phyloP scores from a whole-genome alignment of 2,329 filamentous ascomycete species.

The Pleomassaria siparia region DNA sequence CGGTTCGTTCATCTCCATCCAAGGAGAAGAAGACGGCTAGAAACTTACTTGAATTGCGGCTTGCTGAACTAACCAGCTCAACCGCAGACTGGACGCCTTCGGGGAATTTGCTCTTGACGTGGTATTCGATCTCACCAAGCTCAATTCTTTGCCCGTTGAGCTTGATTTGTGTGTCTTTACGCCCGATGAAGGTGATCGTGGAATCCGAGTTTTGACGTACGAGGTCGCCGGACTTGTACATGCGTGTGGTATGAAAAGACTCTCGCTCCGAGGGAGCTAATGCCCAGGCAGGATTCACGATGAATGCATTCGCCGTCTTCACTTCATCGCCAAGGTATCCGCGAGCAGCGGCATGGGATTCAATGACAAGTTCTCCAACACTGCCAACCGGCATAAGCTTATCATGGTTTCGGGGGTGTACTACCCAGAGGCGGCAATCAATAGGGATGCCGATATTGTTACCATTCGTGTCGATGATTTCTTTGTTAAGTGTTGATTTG shows the following conservation, averaged over 20 bases:
- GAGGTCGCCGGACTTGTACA: constrained; percentile 29
- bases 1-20: constrained; percentile 12
- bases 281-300: constrained; percentile 19
- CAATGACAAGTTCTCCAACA: constrained; percentile 35
- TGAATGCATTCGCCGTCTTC: constrained; percentile 28
- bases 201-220: constrained; percentile 25
- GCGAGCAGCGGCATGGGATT: constrained; percentile 21
- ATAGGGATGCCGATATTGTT: constrained; percentile 35
- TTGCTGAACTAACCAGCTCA: constrained; percentile 34
- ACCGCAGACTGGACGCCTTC: constrained; percentile 36
- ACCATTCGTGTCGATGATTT: constrained; percentile 27
- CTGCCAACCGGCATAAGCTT: constrained; percentile 35
- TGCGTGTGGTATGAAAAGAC: constrained; percentile 12
- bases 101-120: constrained; percentile 37
- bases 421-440: constrained; percentile 42
- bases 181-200: constrained; percentile 26
- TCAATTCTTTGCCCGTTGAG: constrained; percentile 25
- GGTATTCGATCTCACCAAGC: constrained; percentile 31
- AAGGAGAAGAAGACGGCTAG: constrained; percentile 35
- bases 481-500: constrained; percentile 27
- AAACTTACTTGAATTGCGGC: constrained; percentile 30
- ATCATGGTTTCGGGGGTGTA: constrained; percentile 43
- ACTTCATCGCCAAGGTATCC: constrained; percentile 22
- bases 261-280: constrained; percentile 1
- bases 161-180: constrained; percentile 33